phyloP scores from a whole-genome alignment of 768 basidiomycete genomes.

The Tylopilus cervinicoccineus region DNA sequence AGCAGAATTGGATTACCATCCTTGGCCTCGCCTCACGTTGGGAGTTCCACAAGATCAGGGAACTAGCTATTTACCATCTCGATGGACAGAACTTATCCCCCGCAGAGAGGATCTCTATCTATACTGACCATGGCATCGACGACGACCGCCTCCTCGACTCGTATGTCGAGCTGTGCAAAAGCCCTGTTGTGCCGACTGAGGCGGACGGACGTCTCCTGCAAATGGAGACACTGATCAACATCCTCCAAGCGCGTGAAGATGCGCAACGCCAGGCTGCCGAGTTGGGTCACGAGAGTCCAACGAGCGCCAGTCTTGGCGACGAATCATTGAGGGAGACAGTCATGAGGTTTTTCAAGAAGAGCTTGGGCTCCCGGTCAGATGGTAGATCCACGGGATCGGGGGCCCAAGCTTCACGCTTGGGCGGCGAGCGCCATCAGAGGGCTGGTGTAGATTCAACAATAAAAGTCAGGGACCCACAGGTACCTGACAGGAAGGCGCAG shows the following conservation, averaged over 20 bases:
- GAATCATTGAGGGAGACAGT: slow-evolving; percentile 31
- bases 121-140: slow-evolving; percentile 51
- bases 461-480: slow-evolving; percentile 5
- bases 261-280: slow-evolving; percentile 34
- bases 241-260: slow-evolving; percentile 54
- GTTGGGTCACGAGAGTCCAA: slow-evolving; percentile 29
- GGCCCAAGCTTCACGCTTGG: slow-evolving; percentile 15
- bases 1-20: slow-evolving; percentile 52
- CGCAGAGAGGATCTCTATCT: slow-evolving; percentile 53
- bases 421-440: not conserved
- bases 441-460: not conserved
- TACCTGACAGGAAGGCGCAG: slow-evolving; percentile 1
- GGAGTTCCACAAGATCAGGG: slow-evolving; percentile 49
- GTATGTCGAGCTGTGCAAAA: slow-evolving; percentile 51
- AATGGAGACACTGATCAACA: slow-evolving; percentile 48
- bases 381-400: slow-evolving; percentile 16
- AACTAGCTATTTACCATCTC: slow-evolving; percentile 52
- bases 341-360: slow-evolving; percentile 26
- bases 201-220: slow-evolving; percentile 55
- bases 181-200: slow-evolving; percentile 45
- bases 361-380: slow-evolving; percentile 14
- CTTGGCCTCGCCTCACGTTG: slow-evolving; percentile 53
- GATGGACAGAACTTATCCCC: slow-evolving; percentile 43
- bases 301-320: slow-evolving; percentile 30
- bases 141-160: slow-evolving; percentile 45